These are phyloP conservation scores for Casuarina equisetifolia DNA, from an alignment of 306 rosid species.

Conservation along the genomic window DNA sequence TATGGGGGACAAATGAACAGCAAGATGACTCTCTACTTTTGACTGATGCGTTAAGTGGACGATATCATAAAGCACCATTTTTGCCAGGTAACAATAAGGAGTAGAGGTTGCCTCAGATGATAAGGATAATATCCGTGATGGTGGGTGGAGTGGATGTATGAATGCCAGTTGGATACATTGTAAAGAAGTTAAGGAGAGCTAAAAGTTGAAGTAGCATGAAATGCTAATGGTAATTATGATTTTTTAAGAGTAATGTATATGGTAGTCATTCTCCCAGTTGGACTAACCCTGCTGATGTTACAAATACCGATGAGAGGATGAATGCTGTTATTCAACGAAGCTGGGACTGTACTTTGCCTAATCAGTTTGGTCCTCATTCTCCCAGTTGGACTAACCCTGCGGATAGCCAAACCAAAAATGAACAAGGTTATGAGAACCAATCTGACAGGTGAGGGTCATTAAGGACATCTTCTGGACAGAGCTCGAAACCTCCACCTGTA, in stretches of 20 bases:
- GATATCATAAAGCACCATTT: conserved; percentile 40
- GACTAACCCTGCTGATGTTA: conserved; percentile 44
- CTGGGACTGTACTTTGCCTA: conserved; percentile 33
- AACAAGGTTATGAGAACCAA: conserved; percentile 51
- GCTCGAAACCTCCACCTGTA: conserved; percentile 49
- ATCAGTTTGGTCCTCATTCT: neutral
- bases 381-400: neutral
- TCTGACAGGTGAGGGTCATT: conserved; percentile 65
- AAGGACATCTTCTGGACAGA: conserved; percentile 74
- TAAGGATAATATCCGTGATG: conserved; percentile 34
- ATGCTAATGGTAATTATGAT: conserved; percentile 44
- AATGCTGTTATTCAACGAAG: conserved; percentile 37
- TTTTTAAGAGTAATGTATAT: conserved; percentile 45
- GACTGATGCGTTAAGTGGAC: conserved; percentile 56
- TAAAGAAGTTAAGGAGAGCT: conserved; percentile 34
- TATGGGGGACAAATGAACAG: conserved; percentile 76
- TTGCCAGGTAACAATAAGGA: conserved; percentile 35
- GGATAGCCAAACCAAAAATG: conserved; percentile 49
- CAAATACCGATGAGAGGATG: conserved; percentile 43
- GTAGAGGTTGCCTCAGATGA: conserved; percentile 30
- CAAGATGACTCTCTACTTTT: conserved; percentile 58
- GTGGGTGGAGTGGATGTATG: conserved; percentile 29
- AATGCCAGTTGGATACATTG: conserved; percentile 26
- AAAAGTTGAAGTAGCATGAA: conserved; percentile 40
- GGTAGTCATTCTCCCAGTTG: conserved; percentile 46